Evolutionary conservation across 129 eudicot genomes (phyloP), one percentile per base, ranked within the genome.

Genomic region (Chrysanthemum lavandulifolium): DNA sequence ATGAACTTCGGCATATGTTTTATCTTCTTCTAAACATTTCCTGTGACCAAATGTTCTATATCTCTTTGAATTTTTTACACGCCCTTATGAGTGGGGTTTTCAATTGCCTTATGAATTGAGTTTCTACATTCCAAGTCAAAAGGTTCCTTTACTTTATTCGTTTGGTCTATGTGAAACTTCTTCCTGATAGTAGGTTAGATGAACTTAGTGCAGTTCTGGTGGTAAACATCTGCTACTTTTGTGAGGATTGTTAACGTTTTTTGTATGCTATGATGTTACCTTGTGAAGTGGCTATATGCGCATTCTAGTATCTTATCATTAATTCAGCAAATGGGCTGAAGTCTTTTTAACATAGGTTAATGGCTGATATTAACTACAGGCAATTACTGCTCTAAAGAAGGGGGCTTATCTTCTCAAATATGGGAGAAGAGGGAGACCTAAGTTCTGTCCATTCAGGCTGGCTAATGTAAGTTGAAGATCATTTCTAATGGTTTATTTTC

Each of bases 401-500:
- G 97, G 99, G 27, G 97, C 99, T 19, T 77, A 75, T 83, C 81
- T 94, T 71, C 94, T 94, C 61, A 94, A 94, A 78, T 90, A 94
- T 78, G 99, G 97, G 79, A 88, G 99, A 80, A 88, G 99, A 67
- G 99, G 97, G 78, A 89, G 82, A 78, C 98, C 96, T 23, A 93
- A 93, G 69, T 89, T 87, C 78, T 89, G 95, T 71, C 99, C 96
- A 23, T 90, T 94, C 78, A 89, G 99, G 80, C 83, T 94, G 79
- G 81, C 99, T 65, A 94, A 94, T 85, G 97, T 94, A 86, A 90
- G 94, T 77, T 71, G 53, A 11, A 67, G 25, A 29, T 67, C 16
- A 7, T 40, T 36, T 19, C 54, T 57, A 51, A 65, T 51, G 62
- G 33, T 52, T 33, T 25, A 27, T 64, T 9, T 1, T 13, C 54